Evolutionary conservation across 164 flowering plant species (phyloP), one percentile per base, ranked within the genome.

Genomic region (Cinnamomum micranthum): DNA sequence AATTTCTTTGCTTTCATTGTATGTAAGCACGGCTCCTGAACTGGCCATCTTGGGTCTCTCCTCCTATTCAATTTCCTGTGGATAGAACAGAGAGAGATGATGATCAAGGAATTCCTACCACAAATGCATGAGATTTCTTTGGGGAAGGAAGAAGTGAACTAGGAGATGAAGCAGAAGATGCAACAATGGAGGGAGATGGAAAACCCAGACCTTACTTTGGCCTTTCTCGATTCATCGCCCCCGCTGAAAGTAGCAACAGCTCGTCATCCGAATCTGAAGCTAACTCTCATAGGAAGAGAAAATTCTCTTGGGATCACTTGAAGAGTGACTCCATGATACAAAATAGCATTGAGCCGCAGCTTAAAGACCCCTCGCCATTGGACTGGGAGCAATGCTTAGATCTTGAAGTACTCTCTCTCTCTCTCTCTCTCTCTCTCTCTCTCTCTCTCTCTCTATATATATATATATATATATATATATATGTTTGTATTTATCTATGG

Each of bases 351-450:
- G 89, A 89, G 74, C 88, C 86, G 76, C 91, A 89, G 22, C 82
- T 80, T 22, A 83, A 81, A 73, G 85, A 84, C 31, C 89, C 86
- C 50, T 81, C 84, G 25, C 89, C 90, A 7, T 50, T 77, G 69
- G 88, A 89, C 76, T 89, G 92, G 92, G 90, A 89, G 78, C 92
- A 85, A 65, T 89, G 87, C 77, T 89, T 87, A 81, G 93, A 89
- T 80, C 88, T 86, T 77, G 78, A 87, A 73, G 93, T 89, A 81
- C 60, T 55, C 60, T 14, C n/a, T 70, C 35, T 69, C 69, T 77
- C 73, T 72, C 80, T 81, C 71, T 58, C 69, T 66, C 69, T 66
- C 69, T 28, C 50, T 66, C n/a, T 66, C 71, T 58, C 69, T 66
- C 69, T 66, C 69, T 27, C 47, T 65, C 7, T 65, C 22, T 65